phyloP scores from a whole-genome alignment of 169 alveolate species.

The Plasmodium relictum region DNA sequence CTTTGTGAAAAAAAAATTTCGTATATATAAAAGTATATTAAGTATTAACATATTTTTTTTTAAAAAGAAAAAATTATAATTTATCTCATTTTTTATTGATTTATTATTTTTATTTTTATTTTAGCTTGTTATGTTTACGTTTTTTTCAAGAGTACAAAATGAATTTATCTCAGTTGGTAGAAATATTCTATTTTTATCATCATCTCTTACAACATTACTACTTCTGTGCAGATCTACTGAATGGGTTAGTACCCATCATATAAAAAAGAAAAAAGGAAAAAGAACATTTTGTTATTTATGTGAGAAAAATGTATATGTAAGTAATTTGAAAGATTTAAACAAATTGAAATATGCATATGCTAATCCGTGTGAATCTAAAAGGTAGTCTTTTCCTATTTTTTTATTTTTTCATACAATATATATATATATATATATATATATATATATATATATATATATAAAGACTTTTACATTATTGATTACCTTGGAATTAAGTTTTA shows the following conservation, averaged over 20 bases:
- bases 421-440: neutral
- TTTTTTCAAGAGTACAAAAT: conserved; percentile 61
- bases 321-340: conserved; percentile 56
- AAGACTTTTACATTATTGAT: too few species aligned
- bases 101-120: neutral
- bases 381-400: conserved; percentile 8
- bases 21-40: neutral
- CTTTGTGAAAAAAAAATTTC: neutral
- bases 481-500: too few species aligned
- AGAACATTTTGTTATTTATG: conserved; percentile 70
- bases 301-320: conserved; percentile 72
- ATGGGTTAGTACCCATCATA: conserved; percentile 77
- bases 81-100: neutral
- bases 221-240: conserved; percentile 64
- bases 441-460: neutral
- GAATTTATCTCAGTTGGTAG: conserved; percentile 62
- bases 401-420: neutral
- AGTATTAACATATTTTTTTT: conserved; percentile 19
- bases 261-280: conserved; percentile 69
- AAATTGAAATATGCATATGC: conserved; percentile 74
- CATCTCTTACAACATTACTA: conserved; percentile 54
- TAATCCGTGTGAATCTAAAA: conserved; percentile 60
- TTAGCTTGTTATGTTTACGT: conserved; percentile 75
- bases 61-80: neutral
- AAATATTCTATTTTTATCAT: conserved; percentile 65